Percentiles rank a stretch among this genome's conserved stretches.
Conservation (phyloP, 805 yeast genomes). For the Saccharomycopsis guyanensis region DNA sequence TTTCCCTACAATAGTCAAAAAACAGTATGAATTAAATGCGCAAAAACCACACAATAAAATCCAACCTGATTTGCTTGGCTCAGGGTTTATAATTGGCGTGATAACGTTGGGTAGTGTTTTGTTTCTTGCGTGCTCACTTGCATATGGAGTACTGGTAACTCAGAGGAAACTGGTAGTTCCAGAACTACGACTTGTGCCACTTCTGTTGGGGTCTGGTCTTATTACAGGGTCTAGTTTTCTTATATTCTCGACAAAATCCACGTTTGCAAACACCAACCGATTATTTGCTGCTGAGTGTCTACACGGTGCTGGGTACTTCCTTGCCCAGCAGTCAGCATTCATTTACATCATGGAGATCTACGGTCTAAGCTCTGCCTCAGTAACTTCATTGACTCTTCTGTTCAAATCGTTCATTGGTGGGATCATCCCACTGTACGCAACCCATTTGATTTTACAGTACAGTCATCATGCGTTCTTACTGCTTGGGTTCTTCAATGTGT, state of each 20-base stretch:
- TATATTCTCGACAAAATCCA: background rate
- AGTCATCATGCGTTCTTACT: conserved; percentile 11
- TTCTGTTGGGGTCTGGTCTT: conserved; percentile 7
- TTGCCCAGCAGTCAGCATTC: conserved; percentile 14
- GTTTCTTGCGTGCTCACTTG: background rate
- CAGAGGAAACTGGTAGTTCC: conserved; percentile 2
- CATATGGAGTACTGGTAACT: background rate
- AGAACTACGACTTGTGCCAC: conserved; percentile 12
- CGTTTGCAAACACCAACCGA: background rate
- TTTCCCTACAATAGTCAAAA: conserved; percentile 12
- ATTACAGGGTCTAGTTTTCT: conserved; percentile 6
- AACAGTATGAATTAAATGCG: background rate
- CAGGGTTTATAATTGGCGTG: conserved; percentile 11
- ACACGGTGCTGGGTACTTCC: conserved; percentile 17
- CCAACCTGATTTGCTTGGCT: conserved; percentile 8
- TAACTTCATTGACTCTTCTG: conserved; percentile 9
- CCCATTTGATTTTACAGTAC: conserved; percentile 3
- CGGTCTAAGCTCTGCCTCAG: conserved; percentile 14
- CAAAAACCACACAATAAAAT: background rate
- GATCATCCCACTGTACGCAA: conserved; percentile 10
- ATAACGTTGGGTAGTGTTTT: conserved; percentile 5
- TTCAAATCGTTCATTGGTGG: conserved; percentile 12
- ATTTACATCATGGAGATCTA: conserved; percentile 17
- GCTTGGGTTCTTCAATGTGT: conserved; percentile 4
- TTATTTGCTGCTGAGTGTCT: conserved; percentile 7